A percentile compares a stretch with the other conserved stretches of the same genome.
phyloP scores from a whole-genome alignment of 768 basidiomycete species.

The Guyanaporus albipodus region DNA sequence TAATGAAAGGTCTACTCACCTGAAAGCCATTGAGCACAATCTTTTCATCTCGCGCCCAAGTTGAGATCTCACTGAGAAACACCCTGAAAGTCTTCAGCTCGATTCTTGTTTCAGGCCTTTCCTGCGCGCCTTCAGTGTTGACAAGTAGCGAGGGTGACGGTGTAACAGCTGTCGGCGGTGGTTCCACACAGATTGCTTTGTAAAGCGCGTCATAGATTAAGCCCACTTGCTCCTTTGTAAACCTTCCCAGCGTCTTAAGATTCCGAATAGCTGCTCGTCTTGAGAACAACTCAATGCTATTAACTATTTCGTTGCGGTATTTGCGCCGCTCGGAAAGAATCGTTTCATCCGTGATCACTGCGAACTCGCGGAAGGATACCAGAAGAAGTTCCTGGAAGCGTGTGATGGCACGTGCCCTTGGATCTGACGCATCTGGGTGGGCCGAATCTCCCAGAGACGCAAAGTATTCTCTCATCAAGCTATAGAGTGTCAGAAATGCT shows the following conservation, averaged over 20 bases:
- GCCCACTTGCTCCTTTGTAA: constrained; percentile 84
- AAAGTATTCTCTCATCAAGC: constrained; percentile 95
- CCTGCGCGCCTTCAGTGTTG: constrained; percentile 56
- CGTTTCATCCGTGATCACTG: constrained; percentile 92
- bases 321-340: constrained; percentile 82
- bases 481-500: constrained; percentile 25
- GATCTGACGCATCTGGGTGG: constrained; percentile 83
- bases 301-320: constrained; percentile 85
- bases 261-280: constrained; percentile 90
- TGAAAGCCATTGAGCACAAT: constrained; percentile 91
- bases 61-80: constrained; percentile 88
- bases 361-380: constrained; percentile 97
- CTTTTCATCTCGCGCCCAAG: constrained; percentile 94
- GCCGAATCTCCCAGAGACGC: constrained; percentile 90
- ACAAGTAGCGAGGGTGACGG: constrained; percentile 50
- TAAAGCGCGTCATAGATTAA: constrained; percentile 91
- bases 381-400: constrained; percentile 96
- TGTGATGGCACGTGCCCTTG: constrained; percentile 88
- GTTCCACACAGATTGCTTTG: constrained; percentile 74
- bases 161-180: constrained; percentile 55
- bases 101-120: constrained; percentile 87
- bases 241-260: constrained; percentile 71
- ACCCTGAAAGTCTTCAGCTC: constrained; percentile 80
- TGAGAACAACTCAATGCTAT: constrained; percentile 90
- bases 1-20: constrained; percentile 35